Percentiles rank a stretch among this genome's conserved stretches.
phyloP scores from a whole-genome alignment of 75 land plant species.

The Pinus albicaulis region DNA sequence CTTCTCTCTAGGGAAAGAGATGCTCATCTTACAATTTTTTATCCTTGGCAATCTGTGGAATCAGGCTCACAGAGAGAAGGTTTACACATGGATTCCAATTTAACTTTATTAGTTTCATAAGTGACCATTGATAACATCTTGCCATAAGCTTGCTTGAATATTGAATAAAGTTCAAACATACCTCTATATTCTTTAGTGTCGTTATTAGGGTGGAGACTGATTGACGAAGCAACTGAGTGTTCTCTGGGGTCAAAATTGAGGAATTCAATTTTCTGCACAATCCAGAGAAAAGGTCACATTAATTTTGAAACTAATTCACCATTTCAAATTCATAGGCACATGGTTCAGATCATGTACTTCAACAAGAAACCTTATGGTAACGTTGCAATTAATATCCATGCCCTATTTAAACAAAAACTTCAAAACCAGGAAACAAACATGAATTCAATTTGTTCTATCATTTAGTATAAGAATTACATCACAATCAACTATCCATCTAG shows the following conservation, averaged over 20 bases:
- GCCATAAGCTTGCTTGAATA: not conserved
- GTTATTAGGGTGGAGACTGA: slow-evolving; percentile 71
- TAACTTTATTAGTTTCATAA: not conserved
- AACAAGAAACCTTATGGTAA: not conserved
- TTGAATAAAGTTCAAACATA: slow-evolving; percentile 14
- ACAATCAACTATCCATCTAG: not conserved
- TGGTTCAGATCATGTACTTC: not conserved
- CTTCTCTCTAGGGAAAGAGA: too few relatives aligned
- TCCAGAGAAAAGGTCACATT: not conserved
- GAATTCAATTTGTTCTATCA: not conserved
- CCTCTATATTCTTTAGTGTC: slow-evolving; percentile 95
- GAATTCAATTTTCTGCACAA: slow-evolving; percentile 64
- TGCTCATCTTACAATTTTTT: not conserved
- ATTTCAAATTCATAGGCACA: not conserved
- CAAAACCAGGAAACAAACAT: not conserved
- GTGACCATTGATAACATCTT: not conserved
- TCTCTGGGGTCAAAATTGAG: slow-evolving; percentile 77
- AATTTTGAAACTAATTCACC: not conserved
- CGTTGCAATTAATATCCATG: not conserved
- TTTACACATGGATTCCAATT: not conserved
- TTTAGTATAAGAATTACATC: not conserved
- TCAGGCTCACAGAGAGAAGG: not conserved
- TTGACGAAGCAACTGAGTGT: slow-evolving; percentile 68
- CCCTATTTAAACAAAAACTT: not conserved
- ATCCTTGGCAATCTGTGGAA: not conserved